These are phyloP conservation scores for Rhizopus delemar DNA, from an alignment of 371 early-diverging fungal genomes.

Conservation along the genomic window DNA sequence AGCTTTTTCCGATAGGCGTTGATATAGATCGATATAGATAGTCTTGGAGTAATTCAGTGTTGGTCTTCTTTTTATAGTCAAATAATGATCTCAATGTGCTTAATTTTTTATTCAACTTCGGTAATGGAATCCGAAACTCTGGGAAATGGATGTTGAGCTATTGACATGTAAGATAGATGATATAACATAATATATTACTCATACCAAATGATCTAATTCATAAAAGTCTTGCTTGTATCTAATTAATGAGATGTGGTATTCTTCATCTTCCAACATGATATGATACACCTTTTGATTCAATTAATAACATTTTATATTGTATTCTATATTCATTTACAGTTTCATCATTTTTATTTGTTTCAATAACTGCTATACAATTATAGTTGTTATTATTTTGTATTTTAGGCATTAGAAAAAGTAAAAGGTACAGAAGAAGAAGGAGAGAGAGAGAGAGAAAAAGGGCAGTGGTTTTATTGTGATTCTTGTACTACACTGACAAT, in stretches of 20 bases:
- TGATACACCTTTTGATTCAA: slow-evolving; percentile 48
- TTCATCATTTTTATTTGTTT: slow-evolving; percentile 10
- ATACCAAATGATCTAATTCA: slow-evolving; percentile 62
- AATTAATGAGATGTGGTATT: slow-evolving; percentile 48
- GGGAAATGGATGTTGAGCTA: slow-evolving; percentile 25
- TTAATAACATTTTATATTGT: neutral
- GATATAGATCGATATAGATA: slow-evolving; percentile 37
- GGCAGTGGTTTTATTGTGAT: neutral
- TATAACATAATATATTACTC: slow-evolving; percentile 4
- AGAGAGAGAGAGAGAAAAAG: neutral
- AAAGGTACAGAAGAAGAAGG: no score
- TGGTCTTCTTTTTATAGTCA: slow-evolving; percentile 24
- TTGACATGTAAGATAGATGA: slow-evolving; percentile 11
- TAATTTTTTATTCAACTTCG: slow-evolving; percentile 11
- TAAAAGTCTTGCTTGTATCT: slow-evolving; percentile 60
- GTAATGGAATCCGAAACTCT: slow-evolving; percentile 22
- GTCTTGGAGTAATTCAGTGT: slow-evolving; percentile 39
- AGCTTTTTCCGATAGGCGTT: slow-evolving; percentile 30
- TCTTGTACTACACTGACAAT: neutral
- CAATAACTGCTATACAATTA: slow-evolving; percentile 23
- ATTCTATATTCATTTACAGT: neutral
- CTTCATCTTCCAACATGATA: slow-evolving; percentile 52
- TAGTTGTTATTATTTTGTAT: neutral
- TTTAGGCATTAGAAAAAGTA: slow-evolving; percentile 13
- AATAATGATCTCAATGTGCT: slow-evolving; percentile 1